A percentile compares a stretch with the other conserved stretches of the same genome.
These are phyloP conservation scores for Capsella rubella DNA, from an alignment of 441 rosid species.

Conservation along the genomic window DNA sequence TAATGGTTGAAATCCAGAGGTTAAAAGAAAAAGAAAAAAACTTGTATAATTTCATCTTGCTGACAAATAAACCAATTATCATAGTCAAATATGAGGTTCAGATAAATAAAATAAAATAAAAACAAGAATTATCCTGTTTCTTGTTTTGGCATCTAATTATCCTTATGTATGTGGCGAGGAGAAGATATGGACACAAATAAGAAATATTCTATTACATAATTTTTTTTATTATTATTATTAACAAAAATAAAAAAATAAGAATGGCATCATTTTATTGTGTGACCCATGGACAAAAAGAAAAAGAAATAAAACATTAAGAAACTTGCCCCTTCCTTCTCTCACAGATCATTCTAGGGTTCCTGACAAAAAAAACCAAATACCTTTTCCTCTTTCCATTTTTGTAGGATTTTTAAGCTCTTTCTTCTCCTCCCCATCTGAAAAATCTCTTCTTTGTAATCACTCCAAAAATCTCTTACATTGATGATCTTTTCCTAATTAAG, in stretches of 20 bases:
- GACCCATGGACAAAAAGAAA: slow-evolving; percentile 34
- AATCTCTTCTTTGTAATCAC: not conserved
- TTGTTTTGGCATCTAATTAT: slow-evolving; percentile 32
- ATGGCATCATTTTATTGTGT: slow-evolving; percentile 32
- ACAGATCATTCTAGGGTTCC: slow-evolving; percentile 51
- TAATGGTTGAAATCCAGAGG: too few species aligned
- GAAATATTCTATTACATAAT: slow-evolving; percentile 10
- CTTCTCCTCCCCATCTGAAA: not conserved
- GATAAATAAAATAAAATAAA: not conserved
- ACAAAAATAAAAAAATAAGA: not conserved
- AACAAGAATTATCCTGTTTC: slow-evolving; percentile 25
- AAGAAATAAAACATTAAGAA: slow-evolving; percentile 9
- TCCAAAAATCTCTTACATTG: slow-evolving; percentile 3
- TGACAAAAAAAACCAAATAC: not conserved
- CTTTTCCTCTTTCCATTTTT: slow-evolving; percentile 32
- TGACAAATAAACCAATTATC: not conserved
- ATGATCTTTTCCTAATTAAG: not conserved
- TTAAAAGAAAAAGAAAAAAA: too few species aligned
- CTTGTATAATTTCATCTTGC: not conserved
- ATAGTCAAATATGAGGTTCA: not conserved
- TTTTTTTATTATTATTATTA: not conserved
- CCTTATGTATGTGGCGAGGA: slow-evolving; percentile 35
- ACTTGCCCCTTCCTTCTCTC: slow-evolving; percentile 38
- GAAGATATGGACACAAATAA: slow-evolving; percentile 28
- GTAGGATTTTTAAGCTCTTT: slow-evolving; percentile 11